Evolutionary conservation across 352 stramenopile genomes (phyloP).

Genomic region (Phytopythium helicoides): DNA sequence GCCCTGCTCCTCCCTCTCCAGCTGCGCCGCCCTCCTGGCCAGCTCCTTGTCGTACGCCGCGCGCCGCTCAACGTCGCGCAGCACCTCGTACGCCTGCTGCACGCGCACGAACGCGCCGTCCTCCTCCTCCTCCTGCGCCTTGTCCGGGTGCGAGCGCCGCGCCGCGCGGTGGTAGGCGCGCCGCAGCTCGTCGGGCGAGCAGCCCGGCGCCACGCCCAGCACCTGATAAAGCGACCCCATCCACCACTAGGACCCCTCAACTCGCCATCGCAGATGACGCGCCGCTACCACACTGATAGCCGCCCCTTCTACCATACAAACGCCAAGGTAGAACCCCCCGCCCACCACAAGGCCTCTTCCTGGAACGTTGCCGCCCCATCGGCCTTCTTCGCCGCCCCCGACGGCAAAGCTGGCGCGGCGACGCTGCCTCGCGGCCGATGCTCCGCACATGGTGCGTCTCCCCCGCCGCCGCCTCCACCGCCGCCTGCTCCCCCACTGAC

Average conservation of each 20-base stretch:
- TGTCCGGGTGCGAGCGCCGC: conserved; percentile 64
- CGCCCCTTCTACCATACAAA: too few species aligned
- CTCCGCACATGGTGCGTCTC: conserved; percentile 39
- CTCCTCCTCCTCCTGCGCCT: conserved; percentile 10
- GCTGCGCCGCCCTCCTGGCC: conserved; percentile 27
- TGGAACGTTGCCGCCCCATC: conserved; percentile 11
- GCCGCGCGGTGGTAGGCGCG: conserved; percentile 69
- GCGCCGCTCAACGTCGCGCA: conserved; percentile 39
- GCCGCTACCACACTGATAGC: too few species aligned
- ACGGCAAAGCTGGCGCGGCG: conserved; percentile 40
- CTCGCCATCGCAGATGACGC: too few species aligned
- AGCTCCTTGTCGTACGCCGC: conserved; percentile 55
- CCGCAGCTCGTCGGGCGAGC: conserved; percentile 58
- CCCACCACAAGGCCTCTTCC: conserved; percentile 20
- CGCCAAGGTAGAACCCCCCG: too few species aligned
- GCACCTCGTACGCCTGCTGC: conserved; percentile 69
- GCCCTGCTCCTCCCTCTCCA: conserved; percentile 37
- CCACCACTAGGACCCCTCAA: too few species aligned
- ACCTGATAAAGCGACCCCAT: conserved; percentile 56
- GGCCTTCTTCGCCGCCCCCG: not conserved
- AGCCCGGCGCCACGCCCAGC: conserved; percentile 39
- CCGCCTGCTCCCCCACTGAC: not conserved
- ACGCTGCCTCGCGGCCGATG: conserved; percentile 32
- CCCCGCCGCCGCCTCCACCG: not conserved
- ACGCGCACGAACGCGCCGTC: conserved; percentile 48